A percentile compares a stretch with the other conserved stretches of the same genome.
These are phyloP conservation scores for Sorghum bicolor DNA, from an alignment of 176 grass and related monocot species.

Conservation along the genomic window DNA sequence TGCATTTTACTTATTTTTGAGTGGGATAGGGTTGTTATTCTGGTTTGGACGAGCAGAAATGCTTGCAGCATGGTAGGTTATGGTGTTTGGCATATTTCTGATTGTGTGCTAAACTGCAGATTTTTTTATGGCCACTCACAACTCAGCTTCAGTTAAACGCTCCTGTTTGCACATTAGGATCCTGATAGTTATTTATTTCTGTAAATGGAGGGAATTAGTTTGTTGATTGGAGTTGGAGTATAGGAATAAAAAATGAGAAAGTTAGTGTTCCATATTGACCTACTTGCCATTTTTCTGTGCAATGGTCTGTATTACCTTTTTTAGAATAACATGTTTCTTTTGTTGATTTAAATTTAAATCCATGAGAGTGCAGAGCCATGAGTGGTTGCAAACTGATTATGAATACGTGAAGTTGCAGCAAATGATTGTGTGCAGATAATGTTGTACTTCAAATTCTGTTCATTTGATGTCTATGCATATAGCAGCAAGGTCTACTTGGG, in stretches of 20 bases:
- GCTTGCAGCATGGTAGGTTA: background rate
- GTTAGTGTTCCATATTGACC: background rate
- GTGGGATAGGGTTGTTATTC: background rate
- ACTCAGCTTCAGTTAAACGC: background rate
- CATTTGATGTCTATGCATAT: background rate
- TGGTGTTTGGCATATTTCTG: background rate
- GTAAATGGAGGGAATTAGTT: background rate
- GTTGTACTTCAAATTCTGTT: background rate
- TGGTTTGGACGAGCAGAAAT: background rate
- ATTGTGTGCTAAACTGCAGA: background rate
- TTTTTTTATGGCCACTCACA: background rate
- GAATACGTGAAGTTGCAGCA: background rate
- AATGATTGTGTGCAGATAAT: background rate
- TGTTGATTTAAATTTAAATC: background rate
- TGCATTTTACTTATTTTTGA: background rate
- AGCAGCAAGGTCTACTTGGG: background rate
- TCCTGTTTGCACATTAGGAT: conserved; percentile 3
- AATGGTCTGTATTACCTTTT: background rate
- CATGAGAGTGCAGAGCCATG: background rate
- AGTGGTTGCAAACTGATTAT: background rate
- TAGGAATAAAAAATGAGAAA: background rate
- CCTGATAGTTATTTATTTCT: background rate
- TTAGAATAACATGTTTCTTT: background rate
- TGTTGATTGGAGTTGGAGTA: background rate
- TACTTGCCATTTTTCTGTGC: background rate